These are phyloP conservation scores for Petunia hybrid DNA, from an alignment of 305 asterid species.

Conservation along the genomic window DNA sequence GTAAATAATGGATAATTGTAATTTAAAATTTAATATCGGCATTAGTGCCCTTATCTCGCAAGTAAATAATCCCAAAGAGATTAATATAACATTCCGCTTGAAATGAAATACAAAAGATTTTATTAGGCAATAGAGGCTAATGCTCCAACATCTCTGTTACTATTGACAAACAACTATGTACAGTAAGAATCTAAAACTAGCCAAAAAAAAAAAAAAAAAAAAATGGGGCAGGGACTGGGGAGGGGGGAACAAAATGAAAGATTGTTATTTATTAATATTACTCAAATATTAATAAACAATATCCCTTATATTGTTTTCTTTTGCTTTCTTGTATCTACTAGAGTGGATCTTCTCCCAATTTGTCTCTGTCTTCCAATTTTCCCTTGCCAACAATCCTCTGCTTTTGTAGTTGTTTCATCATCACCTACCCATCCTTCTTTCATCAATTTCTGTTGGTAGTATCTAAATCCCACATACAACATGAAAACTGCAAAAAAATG, in stretches of 20 bases:
- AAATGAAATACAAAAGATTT: not conserved
- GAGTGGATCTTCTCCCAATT: conserved; percentile 41
- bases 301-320: conserved; percentile 45
- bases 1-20: too few species aligned
- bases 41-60: too few species aligned
- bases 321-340: conserved; percentile 43
- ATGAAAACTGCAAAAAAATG: conserved; percentile 55
- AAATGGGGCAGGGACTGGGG: too few species aligned
- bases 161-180: conserved; percentile 20
- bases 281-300: not conserved
- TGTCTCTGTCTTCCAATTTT: conserved; percentile 31
- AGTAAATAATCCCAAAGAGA: not conserved
- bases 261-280: not conserved
- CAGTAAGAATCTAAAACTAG: not conserved
- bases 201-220: not conserved
- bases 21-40: too few species aligned
- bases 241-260: not conserved
- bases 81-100: not conserved
- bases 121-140: not conserved
- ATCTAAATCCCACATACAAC: conserved; percentile 77
- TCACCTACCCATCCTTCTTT: conserved; percentile 44
- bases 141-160: not conserved
- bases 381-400: conserved; percentile 35
- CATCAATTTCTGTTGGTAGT: conserved; percentile 58
- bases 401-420: conserved; percentile 40